Evolutionary conservation across 2,329 filamentous ascomycete species (phyloP).

Genomic region (Neoascochyta sp.): DNA sequence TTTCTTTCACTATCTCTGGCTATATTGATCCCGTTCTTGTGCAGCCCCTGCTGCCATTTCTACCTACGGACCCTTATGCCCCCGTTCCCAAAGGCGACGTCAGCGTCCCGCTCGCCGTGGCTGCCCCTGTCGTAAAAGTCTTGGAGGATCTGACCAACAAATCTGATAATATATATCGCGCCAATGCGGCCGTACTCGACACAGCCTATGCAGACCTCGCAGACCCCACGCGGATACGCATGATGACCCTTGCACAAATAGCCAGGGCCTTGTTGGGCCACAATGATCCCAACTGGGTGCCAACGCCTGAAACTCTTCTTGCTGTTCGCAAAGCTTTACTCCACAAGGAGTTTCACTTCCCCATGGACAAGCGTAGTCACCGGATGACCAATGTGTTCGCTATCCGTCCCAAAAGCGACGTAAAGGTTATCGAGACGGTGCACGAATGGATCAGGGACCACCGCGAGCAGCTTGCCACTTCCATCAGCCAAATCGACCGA

Average conservation of each 20-base stretch:
- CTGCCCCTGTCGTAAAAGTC: constrained; percentile 42
- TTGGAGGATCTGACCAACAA: constrained; percentile 45
- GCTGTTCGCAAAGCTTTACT: constrained; percentile 66
- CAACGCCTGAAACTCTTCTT: constrained; percentile 54
- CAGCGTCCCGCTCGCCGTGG: constrained; percentile 45
- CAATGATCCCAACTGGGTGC: constrained; percentile 18
- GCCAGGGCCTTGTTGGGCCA: constrained; percentile 41
- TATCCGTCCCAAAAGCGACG: constrained; percentile 56
- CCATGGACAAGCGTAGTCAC: constrained; percentile 49
- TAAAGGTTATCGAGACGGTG: constrained; percentile 51
- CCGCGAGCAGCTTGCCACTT: constrained; percentile 45
- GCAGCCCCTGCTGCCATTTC: constrained; percentile 47
- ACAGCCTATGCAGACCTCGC: constrained; percentile 49
- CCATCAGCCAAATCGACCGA: constrained; percentile 4
- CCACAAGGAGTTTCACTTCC: constrained; percentile 60
- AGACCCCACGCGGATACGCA: constrained; percentile 42
- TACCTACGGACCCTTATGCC: constrained; percentile 43
- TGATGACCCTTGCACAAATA: constrained; percentile 48
- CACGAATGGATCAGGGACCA: constrained; percentile 54
- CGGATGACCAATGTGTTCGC: constrained; percentile 59
- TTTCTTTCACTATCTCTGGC: constrained; percentile 50
- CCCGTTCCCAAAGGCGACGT: constrained; percentile 30
- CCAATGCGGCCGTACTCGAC: constrained; percentile 47
- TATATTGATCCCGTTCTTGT: constrained; percentile 48
- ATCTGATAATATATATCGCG: constrained; percentile 48